These are phyloP conservation scores for Rhizomucor pusillus DNA, from an alignment of 371 early-diverging fungal genomes.

Conservation along the genomic window DNA sequence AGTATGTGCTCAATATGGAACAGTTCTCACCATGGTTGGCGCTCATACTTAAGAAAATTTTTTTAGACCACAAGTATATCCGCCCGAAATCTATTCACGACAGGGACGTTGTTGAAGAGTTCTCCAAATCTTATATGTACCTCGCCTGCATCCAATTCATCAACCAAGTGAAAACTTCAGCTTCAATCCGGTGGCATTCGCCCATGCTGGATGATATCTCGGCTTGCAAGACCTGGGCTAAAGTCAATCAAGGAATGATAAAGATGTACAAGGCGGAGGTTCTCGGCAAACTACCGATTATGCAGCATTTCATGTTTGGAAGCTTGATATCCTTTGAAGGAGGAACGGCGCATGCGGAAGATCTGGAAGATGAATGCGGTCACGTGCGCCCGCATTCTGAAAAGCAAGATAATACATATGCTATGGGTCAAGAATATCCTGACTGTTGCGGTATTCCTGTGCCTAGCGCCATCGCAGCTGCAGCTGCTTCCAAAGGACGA, in stretches of 20 bases:
- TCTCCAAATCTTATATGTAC: conserved; percentile 88
- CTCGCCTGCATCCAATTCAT: conserved; percentile 90
- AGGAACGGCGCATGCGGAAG: conserved; percentile 33
- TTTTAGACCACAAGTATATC: conserved; percentile 71
- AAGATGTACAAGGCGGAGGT: conserved; percentile 99
- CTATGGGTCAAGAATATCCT: conserved; percentile 92
- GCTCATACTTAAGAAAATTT: no score
- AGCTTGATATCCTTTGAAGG: conserved; percentile 61
- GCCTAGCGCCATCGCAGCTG: conserved; percentile 92
- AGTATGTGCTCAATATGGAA: no score
- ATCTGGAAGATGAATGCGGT: conserved; percentile 44
- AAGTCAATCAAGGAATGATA: conserved; percentile 94
- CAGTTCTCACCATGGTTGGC: no score
- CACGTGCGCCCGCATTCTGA: conserved; percentile 25
- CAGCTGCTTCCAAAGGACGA: conserved; percentile 27
- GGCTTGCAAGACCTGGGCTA: conserved; percentile 88
- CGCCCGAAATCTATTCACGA: conserved; percentile 88
- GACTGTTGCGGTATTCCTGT: conserved; percentile 94
- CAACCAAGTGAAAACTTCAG: conserved; percentile 67
- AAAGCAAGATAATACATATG: conserved; percentile 65
- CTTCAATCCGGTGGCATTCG: conserved; percentile 79
- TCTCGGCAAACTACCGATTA: conserved; percentile 93
- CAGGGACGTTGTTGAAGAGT: conserved; percentile 79
- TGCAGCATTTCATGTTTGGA: conserved; percentile 99
- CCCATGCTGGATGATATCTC: conserved; percentile 97